phyloP scores from a whole-genome alignment of 2,329 filamentous ascomycete genomes.

The Sporothrix globosa region DNA sequence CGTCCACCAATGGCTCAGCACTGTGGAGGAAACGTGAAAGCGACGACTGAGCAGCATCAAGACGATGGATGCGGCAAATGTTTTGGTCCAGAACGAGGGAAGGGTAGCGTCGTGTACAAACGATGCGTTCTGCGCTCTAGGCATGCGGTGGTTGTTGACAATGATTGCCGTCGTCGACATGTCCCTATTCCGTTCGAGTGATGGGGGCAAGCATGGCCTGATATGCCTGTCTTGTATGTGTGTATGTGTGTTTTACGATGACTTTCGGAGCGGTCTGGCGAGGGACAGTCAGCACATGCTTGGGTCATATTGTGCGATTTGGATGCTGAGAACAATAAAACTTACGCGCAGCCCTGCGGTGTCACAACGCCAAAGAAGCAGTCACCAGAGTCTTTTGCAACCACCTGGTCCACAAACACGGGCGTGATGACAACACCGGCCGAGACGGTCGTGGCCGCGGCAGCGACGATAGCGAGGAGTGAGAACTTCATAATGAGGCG shows the following conservation, averaged over 20 bases:
- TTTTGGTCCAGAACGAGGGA: too few relatives aligned
- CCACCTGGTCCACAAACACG: conserved; percentile 55
- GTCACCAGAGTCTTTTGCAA: conserved; percentile 53
- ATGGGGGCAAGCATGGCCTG: not conserved
- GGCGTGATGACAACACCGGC: conserved; percentile 62
- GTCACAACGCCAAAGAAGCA: conserved; percentile 62
- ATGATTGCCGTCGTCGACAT: too few relatives aligned
- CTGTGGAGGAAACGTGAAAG: too few relatives aligned
- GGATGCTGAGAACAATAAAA: conserved; percentile 29
- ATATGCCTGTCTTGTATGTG: not conserved
- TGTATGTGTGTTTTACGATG: not conserved
- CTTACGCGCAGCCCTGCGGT: conserved; percentile 61
- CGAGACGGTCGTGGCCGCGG: conserved; percentile 51
- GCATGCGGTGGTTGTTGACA: too few relatives aligned
- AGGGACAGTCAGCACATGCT: not conserved
- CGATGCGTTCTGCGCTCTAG: too few relatives aligned
- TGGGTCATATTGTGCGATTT: too few relatives aligned
- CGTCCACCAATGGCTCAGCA: not conserved
- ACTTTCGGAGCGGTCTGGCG: conserved; percentile 30
- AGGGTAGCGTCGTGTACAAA: too few relatives aligned
- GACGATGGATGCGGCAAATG: too few relatives aligned
- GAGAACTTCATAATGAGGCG: conserved; percentile 47
- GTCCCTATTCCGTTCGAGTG: too few relatives aligned
- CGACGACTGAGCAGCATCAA: too few relatives aligned
- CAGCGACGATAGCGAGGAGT: conserved; percentile 47